These are phyloP conservation scores for Copromyces sp. DNA, from an alignment of 495 filamentous ascomycete genomes.

Conservation along the genomic window DNA sequence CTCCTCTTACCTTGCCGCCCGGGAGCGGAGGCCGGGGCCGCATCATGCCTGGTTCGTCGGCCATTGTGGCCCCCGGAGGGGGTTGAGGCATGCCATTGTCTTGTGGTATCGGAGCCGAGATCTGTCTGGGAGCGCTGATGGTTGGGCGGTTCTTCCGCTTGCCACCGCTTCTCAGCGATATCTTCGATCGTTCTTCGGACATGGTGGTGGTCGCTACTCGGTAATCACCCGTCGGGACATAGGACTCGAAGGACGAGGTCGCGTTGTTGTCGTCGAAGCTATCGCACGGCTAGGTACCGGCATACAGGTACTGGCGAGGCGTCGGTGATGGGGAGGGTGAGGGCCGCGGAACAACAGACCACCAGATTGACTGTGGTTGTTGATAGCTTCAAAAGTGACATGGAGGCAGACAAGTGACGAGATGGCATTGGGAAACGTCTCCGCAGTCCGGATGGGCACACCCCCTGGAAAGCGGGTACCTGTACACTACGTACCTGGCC, in stretches of 20 bases:
- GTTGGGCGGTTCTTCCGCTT: slow-evolving; percentile 69
- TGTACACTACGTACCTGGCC: background rate
- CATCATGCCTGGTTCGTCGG: slow-evolving; percentile 22
- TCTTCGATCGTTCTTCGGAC: slow-evolving; percentile 60
- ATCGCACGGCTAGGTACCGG: background rate
- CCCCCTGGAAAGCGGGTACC: background rate
- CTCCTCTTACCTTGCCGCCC: slow-evolving; percentile 27
- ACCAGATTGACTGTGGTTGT: background rate
- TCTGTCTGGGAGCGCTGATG: slow-evolving; percentile 78
- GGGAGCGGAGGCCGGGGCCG: slow-evolving; percentile 34
- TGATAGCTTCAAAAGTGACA: background rate
- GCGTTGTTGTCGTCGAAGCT: background rate
- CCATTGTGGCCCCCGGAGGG: slow-evolving; percentile 22
- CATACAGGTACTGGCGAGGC: background rate
- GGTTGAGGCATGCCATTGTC: slow-evolving; percentile 24
- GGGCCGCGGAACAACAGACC: background rate
- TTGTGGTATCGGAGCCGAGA: slow-evolving; percentile 52
- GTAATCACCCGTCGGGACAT: background rate
- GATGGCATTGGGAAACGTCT: background rate
- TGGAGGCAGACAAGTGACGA: background rate
- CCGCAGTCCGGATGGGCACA: background rate
- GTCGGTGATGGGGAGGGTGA: background rate
- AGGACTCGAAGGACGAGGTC: background rate
- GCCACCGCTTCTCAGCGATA: slow-evolving; percentile 70
- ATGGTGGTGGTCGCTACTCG: slow-evolving; percentile 15